These are phyloP conservation scores for Starmerella bacillaris DNA, from an alignment of 805 yeast genomes.

Conservation along the genomic window DNA sequence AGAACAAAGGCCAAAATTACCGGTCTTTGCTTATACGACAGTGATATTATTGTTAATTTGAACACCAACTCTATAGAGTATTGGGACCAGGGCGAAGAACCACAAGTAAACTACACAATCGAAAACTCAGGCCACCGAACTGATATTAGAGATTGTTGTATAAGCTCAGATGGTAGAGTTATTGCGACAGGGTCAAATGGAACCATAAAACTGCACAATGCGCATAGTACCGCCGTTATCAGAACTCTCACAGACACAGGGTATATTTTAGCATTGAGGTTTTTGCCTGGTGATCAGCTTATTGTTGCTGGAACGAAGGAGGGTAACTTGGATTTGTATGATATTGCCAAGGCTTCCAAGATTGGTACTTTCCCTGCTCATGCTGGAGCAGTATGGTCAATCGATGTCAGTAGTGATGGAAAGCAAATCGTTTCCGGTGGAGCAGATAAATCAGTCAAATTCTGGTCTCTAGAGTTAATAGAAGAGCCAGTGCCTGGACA, in stretches of 20 bases:
- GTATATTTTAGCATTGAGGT: constrained; percentile 60
- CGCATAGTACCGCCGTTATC: constrained; percentile 51
- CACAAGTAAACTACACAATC: constrained; percentile 31
- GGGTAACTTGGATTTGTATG: constrained; percentile 71
- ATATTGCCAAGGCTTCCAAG: constrained; percentile 63
- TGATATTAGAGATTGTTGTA: constrained; percentile 67
- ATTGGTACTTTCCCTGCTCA: constrained; percentile 56
- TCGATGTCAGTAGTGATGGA: constrained; percentile 77
- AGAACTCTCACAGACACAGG: constrained; percentile 72
- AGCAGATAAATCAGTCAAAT: constrained; percentile 75
- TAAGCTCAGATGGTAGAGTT: constrained; percentile 63
- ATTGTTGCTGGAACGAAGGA: constrained; percentile 75
- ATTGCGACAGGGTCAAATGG: constrained; percentile 87
- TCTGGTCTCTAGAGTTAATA: constrained; percentile 61
- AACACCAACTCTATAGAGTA: constrained; percentile 61
- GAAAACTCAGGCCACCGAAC: constrained; percentile 77
- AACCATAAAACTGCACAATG: constrained; percentile 72
- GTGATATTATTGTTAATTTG: constrained; percentile 46
- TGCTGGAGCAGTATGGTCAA: constrained; percentile 76
- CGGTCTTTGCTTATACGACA: constrained; percentile 25
- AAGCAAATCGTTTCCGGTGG: constrained; percentile 76
- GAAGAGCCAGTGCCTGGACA: constrained; percentile 54
- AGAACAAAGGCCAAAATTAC: constrained; percentile 27
- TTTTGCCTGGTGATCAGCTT: constrained; percentile 81
- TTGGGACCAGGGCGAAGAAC: constrained; percentile 29